A percentile compares a stretch with the other conserved stretches of the same genome.
Evolutionary conservation across 805 yeast genomes (phyloP).

Genomic region (Metschnikowia rubicola): DNA sequence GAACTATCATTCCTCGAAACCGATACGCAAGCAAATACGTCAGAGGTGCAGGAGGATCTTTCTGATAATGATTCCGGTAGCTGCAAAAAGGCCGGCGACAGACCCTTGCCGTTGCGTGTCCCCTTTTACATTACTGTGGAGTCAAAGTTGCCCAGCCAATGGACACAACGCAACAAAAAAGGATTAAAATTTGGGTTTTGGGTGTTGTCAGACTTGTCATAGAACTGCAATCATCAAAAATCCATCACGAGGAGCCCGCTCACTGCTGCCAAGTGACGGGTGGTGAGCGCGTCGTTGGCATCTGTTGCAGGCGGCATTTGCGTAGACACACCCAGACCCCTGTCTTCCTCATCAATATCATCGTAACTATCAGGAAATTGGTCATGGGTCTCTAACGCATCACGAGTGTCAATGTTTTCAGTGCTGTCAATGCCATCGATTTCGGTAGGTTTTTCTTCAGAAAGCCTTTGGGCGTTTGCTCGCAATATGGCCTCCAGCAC

Average conservation of each 20-base stretch:
- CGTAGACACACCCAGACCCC: slow-evolving; percentile 16
- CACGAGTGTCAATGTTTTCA: slow-evolving; percentile 2
- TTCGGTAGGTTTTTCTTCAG: slow-evolving; percentile 24
- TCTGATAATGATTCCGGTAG: no score
- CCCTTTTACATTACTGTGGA: slow-evolving; percentile 31
- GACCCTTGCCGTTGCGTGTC: slow-evolving; percentile 4
- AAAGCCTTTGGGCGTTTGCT: slow-evolving; percentile 49
- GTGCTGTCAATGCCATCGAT: slow-evolving; percentile 36
- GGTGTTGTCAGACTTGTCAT: slow-evolving; percentile 15
- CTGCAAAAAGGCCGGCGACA: no score
- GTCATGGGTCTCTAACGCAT: slow-evolving; percentile 5
- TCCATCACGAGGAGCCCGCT: slow-evolving; percentile 58
- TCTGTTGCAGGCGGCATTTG: slow-evolving; percentile 13
- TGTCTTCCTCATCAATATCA: slow-evolving; percentile 15
- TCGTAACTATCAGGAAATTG: slow-evolving; percentile 16
- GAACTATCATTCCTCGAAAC: slow-evolving; percentile 8
- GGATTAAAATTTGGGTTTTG: slow-evolving; percentile 27
- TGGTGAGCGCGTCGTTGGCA: slow-evolving; percentile 41
- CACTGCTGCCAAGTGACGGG: slow-evolving; percentile 51
- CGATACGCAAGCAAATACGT: not conserved
- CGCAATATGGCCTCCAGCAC: slow-evolving; percentile 57
- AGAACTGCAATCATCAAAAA: slow-evolving; percentile 29
- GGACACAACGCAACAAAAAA: slow-evolving; percentile 16
- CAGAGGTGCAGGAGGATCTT: no score
- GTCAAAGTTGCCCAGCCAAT: slow-evolving; percentile 22